Evolutionary conservation across 1,284 basidiomycete species (phyloP).

Genomic region (Fistulina hepatica): DNA sequence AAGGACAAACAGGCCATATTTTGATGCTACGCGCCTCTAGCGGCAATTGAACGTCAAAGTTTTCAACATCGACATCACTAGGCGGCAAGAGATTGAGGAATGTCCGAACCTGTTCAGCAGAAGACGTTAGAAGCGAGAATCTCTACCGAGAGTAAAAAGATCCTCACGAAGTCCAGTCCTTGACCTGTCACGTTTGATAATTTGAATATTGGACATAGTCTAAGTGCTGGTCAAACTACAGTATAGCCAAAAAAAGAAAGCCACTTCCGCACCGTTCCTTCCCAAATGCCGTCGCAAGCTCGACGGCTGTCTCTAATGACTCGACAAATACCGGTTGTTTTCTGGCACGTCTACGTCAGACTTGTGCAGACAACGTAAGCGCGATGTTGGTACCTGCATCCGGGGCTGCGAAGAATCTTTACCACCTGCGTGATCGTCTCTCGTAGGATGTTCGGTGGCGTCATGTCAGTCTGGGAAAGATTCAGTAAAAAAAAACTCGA

Average conservation of each 20-base stretch:
- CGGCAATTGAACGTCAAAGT: constrained; percentile 77
- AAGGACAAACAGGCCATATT: constrained; percentile 7
- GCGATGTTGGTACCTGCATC: constrained; percentile 57
- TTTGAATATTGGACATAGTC: constrained; percentile 88
- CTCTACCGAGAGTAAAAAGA: background rate
- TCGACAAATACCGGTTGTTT: constrained; percentile 73
- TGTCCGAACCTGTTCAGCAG: constrained; percentile 47
- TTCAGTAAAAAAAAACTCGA: constrained; percentile 3
- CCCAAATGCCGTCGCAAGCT: constrained; percentile 64
- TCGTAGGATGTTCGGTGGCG: constrained; percentile 80
- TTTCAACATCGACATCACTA: constrained; percentile 70
- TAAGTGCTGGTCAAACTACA: constrained; percentile 22
- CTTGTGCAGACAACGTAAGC: background rate
- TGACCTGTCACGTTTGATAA: constrained; percentile 93
- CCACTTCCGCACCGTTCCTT: constrained; percentile 57
- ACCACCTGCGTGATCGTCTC: constrained; percentile 89
- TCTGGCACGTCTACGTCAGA: constrained; percentile 26
- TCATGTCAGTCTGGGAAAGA: constrained; percentile 89
- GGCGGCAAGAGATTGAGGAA: constrained; percentile 83
- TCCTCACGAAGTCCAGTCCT: constrained; percentile 66
- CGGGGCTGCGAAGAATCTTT: constrained; percentile 90
- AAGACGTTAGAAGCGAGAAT: constrained; percentile 10
- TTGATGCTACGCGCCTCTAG: constrained; percentile 51
- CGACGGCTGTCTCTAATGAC: constrained; percentile 65
- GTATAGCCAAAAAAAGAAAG: too few relatives aligned